A percentile compares a stretch with the other conserved stretches of the same genome.
Evolutionary conservation across 2,329 filamentous ascomycete genomes (phyloP).

Genomic region (Trichophyton verrucosum): DNA sequence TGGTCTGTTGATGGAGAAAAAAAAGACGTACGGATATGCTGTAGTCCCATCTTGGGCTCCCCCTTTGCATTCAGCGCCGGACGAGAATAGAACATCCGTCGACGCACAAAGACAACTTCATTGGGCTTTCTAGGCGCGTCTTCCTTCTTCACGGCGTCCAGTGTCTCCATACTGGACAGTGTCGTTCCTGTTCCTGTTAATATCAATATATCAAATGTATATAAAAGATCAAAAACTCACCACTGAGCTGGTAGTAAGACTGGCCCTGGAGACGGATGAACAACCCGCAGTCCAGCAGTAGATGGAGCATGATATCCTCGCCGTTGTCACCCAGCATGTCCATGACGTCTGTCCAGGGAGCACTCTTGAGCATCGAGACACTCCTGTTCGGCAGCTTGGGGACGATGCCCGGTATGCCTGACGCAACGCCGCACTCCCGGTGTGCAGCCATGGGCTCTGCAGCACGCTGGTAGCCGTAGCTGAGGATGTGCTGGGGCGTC

Average conservation of each 20-base stretch:
- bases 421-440: slow-evolving; percentile 23
- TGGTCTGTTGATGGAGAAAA: too few species aligned
- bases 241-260: slow-evolving; percentile 69
- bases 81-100: slow-evolving; percentile 73
- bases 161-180: slow-evolving; percentile 6
- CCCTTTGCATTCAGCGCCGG: slow-evolving; percentile 58
- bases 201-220: background rate
- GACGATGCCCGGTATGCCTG: slow-evolving; percentile 54
- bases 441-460: slow-evolving; percentile 20
- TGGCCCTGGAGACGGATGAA: slow-evolving; percentile 53
- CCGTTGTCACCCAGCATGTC: slow-evolving; percentile 61
- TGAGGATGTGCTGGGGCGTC: slow-evolving; percentile 54
- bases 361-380: slow-evolving; percentile 53
- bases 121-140: slow-evolving; percentile 24
- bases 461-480: slow-evolving; percentile 62
- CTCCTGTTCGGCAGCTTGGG: slow-evolving; percentile 56
- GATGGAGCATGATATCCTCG: slow-evolving; percentile 62
- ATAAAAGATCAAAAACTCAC: slow-evolving; percentile 33
- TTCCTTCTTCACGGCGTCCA: slow-evolving; percentile 1
- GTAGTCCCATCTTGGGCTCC: slow-evolving; percentile 58
- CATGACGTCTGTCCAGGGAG: slow-evolving; percentile 65
- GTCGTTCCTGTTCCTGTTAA: slow-evolving; percentile 1
- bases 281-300: slow-evolving; percentile 65
- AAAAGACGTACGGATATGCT: slow-evolving; percentile 60
- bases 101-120: slow-evolving; percentile 64